phyloP scores from a whole-genome alignment of 805 yeast genomes.

The Candida pseudoglaebosa region DNA sequence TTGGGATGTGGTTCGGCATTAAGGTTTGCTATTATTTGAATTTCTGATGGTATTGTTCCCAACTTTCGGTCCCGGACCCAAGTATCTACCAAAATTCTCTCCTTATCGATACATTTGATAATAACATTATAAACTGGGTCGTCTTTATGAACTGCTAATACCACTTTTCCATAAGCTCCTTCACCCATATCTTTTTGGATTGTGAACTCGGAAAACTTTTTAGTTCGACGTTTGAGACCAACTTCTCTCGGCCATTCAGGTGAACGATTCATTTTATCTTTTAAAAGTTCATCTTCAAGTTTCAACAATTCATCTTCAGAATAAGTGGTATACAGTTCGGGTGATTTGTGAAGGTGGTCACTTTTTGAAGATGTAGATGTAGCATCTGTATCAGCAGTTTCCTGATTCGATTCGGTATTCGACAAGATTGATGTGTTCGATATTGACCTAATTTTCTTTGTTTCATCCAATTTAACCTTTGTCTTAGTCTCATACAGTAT shows the following conservation, averaged over 20 bases:
- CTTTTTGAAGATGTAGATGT: conserved; percentile 7
- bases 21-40: conserved; percentile 84
- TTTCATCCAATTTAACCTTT: conserved; percentile 6
- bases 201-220: conserved; percentile 66
- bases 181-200: conserved; percentile 82
- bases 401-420: conserved; percentile 3
- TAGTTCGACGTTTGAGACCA: conserved; percentile 68
- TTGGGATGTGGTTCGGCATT: conserved; percentile 80
- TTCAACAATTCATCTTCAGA: conserved; percentile 42
- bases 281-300: conserved; percentile 44
- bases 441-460: conserved; percentile 8
- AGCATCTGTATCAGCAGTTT: conserved; percentile 9
- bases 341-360: conserved; percentile 14
- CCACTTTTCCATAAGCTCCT: conserved; percentile 96
- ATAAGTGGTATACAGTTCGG: conserved; percentile 17
- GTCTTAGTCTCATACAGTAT: background rate
- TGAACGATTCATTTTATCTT: conserved; percentile 32
- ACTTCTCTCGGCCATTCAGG: conserved; percentile 45
- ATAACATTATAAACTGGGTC: conserved; percentile 67
- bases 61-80: conserved; percentile 92
- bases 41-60: conserved; percentile 96
- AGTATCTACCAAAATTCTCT: conserved; percentile 89
- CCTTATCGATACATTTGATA: conserved; percentile 86
- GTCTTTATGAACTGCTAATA: conserved; percentile 63
- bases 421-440: conserved; percentile 4